phyloP scores from a whole-genome alignment of 129 eudicot genomes.

The Helianthus tuberosus region DNA sequence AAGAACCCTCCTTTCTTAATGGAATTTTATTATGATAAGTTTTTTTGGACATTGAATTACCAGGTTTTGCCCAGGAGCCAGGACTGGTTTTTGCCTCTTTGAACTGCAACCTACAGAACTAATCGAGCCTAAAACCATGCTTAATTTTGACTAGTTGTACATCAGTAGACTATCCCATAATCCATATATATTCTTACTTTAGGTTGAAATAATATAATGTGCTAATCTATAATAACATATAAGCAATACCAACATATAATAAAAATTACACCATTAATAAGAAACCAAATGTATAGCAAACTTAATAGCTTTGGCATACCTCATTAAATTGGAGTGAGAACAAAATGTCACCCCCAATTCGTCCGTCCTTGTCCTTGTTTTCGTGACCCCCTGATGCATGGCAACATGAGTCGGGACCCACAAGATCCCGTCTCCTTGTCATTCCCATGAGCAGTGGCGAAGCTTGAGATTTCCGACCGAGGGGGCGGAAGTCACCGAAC shows the following conservation, averaged over 20 bases:
- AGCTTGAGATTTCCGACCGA: too few species aligned
- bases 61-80: not conserved
- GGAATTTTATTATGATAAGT: too few species aligned
- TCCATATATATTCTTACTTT: slow-evolving; percentile 8
- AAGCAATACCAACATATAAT: not conserved
- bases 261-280: not conserved
- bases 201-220: not conserved
- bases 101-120: not conserved
- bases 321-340: not conserved
- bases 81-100: not conserved
- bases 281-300: not conserved
- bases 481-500: too few species aligned
- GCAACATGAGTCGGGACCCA: not conserved
- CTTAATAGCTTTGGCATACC: not conserved
- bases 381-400: slow-evolving; percentile 7
- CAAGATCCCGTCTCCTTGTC: not conserved
- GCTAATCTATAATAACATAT: slow-evolving; percentile 3
- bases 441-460: not conserved
- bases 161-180: not conserved
- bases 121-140: slow-evolving; percentile 1
- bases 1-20: too few species aligned
- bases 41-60: not conserved
- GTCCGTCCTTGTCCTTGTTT: not conserved
- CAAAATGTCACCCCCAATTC: not conserved
- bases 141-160: not conserved